These are phyloP conservation scores for Plasmopara viticola DNA, from an alignment of 352 stramenopile genomes.

Conservation along the genomic window DNA sequence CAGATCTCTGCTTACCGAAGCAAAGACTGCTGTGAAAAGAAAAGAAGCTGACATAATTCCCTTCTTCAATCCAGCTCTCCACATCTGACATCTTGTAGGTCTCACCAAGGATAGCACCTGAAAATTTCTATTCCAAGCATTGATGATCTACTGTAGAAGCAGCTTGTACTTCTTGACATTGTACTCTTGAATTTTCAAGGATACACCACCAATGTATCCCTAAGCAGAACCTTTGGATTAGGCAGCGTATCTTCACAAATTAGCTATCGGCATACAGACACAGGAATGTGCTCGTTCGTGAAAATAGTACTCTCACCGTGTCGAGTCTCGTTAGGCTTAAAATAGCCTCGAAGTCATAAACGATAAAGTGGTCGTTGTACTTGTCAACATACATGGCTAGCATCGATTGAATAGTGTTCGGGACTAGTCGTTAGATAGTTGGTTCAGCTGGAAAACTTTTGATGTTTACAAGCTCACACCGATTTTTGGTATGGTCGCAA, in stretches of 20 bases:
- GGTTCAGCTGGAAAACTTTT: not conserved
- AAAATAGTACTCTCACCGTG: no score
- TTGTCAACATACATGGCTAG: not conserved
- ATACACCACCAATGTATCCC: not conserved
- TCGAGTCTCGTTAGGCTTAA: not conserved
- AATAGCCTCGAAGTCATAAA: not conserved
- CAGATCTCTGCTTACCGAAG: not conserved
- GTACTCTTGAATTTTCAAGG: not conserved
- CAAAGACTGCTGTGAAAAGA: not conserved
- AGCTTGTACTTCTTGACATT: not conserved
- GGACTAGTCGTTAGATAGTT: not conserved
- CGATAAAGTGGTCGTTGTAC: not conserved
- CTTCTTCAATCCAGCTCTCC: not conserved
- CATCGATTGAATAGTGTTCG: not conserved
- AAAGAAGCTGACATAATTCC: not conserved
- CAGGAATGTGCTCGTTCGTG: no score
- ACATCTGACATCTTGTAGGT: not conserved
- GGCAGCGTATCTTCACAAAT: slow-evolving; percentile 9
- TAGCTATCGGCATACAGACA: slow-evolving; percentile 11
- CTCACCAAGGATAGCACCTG: not conserved
- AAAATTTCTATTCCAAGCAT: not conserved
- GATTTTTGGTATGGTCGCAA: not conserved
- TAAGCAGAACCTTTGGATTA: slow-evolving; percentile 4
- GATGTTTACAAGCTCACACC: slow-evolving; percentile 2
- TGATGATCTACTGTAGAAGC: not conserved